phyloP scores from a whole-genome alignment of 73 alveolate species.

The Paramecium pentaurelia region DNA sequence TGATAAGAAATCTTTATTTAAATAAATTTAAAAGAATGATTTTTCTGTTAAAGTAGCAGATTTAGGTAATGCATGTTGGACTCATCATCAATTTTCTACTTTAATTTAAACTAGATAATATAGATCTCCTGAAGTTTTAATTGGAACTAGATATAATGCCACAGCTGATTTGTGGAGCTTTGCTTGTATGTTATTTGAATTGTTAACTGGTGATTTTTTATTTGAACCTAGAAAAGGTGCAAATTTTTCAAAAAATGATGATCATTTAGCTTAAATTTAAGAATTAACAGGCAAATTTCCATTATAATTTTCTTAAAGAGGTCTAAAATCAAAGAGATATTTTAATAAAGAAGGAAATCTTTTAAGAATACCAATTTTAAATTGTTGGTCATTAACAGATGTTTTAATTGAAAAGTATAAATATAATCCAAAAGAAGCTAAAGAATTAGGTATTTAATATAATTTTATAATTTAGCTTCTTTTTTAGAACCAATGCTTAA shows the following conservation, averaged over 20 bases:
- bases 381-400: slow-evolving; percentile 80
- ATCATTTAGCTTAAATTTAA: slow-evolving; percentile 92
- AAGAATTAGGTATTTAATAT: not conserved
- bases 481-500: slow-evolving; percentile 48
- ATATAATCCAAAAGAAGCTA: slow-evolving; percentile 48
- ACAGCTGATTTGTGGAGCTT: slow-evolving; percentile 97
- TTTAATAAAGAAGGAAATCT: slow-evolving; percentile 83
- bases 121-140: slow-evolving; percentile 98
- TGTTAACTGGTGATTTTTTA: slow-evolving; percentile 98
- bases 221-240: slow-evolving; percentile 96
- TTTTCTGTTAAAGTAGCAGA: slow-evolving; percentile 88
- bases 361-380: slow-evolving; percentile 75
- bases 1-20: not conserved
- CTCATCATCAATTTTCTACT: slow-evolving; percentile 85
- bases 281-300: slow-evolving; percentile 95
- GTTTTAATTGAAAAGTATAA: slow-evolving; percentile 62
- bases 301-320: slow-evolving; percentile 84
- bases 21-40: slow-evolving; percentile 5
- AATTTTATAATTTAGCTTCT: not conserved
- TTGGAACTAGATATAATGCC: slow-evolving; percentile 92
- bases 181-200: slow-evolving; percentile 96
- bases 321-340: slow-evolving; percentile 77
- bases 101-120: slow-evolving; percentile 91
- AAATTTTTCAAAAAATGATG: slow-evolving; percentile 89
- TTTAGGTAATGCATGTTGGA: slow-evolving; percentile 96